Evolutionary conservation across 2,329 filamentous ascomycete genomes (phyloP).

Genomic region (Epichloe brachyelytri): DNA sequence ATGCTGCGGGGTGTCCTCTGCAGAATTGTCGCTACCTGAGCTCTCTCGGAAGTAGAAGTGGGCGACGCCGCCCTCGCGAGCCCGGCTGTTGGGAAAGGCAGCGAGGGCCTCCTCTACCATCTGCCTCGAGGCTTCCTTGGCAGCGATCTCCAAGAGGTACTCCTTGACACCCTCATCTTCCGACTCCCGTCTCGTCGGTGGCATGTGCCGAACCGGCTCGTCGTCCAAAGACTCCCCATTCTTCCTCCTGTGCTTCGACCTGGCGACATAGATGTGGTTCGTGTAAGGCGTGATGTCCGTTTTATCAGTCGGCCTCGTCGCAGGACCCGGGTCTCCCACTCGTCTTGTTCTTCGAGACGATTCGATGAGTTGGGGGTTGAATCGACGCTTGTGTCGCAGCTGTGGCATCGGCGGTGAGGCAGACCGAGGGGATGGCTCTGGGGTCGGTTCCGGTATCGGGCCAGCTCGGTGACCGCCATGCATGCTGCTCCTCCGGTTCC

Average conservation of each 20-base stretch:
- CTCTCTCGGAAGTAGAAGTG: conserved; percentile 58
- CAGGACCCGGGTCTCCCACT: conserved; percentile 49
- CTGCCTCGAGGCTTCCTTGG: conserved; percentile 66
- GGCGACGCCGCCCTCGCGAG: conserved; percentile 55
- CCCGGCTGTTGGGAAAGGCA: conserved; percentile 61
- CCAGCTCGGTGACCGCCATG: conserved; percentile 17
- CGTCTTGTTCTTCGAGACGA: conserved; percentile 61
- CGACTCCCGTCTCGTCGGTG: conserved; percentile 46
- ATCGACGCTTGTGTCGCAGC: conserved; percentile 35
- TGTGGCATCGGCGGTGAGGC: conserved; percentile 29
- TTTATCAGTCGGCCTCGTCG: conserved; percentile 52
- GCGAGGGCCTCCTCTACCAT: conserved; percentile 65
- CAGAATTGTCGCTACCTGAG: conserved; percentile 40
- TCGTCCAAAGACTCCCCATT: conserved; percentile 18
- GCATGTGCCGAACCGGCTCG: conserved; percentile 19
- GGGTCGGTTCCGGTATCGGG: conserved; percentile 45
- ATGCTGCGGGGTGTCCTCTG: conserved; percentile 24
- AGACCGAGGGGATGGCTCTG: conserved; percentile 38
- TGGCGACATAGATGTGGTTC: conserved; percentile 42
- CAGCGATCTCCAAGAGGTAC: conserved; percentile 68
- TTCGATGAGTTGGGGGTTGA: conserved; percentile 71
- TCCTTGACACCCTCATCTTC: conserved; percentile 65
- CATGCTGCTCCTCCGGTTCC: conserved; percentile 22
- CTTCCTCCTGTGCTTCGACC: conserved; percentile 25
- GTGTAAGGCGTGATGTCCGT: conserved; percentile 58